A percentile compares a stretch with the other conserved stretches of the same genome.
Evolutionary conservation across 108 stramenopile species (phyloP).

Genomic region (Aurantiochytrium sp.): DNA sequence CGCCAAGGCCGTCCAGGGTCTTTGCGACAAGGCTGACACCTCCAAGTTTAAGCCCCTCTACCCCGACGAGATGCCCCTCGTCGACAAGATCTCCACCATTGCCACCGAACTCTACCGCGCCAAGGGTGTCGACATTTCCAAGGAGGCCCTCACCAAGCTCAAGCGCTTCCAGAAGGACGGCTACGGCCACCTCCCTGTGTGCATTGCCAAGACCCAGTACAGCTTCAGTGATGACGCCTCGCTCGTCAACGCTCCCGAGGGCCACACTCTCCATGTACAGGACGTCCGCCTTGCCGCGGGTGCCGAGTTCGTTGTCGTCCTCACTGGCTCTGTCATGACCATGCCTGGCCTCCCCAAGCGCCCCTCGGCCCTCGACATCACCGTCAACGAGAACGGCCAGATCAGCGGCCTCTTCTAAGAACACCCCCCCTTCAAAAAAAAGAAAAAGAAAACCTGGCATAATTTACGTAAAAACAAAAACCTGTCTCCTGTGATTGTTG

Average conservation of each 20-base stretch:
- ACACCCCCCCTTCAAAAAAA: too few species aligned
- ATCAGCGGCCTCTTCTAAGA: constrained; percentile 14
- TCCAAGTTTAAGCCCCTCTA: constrained; percentile 15
- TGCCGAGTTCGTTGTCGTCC: constrained; percentile 11
- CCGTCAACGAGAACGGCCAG: constrained; percentile 12
- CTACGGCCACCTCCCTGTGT: constrained; percentile 12
- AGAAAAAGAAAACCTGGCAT: too few species aligned
- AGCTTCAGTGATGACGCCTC: constrained; percentile 4
- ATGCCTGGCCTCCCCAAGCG: constrained; percentile 18
- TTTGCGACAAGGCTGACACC: background rate
- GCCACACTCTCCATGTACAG: constrained; percentile 6
- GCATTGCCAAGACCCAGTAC: constrained; percentile 22
- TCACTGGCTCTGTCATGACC: constrained; percentile 10
- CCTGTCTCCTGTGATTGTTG: background rate
- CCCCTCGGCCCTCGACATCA: constrained; percentile 14
- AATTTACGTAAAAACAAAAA: too few species aligned
- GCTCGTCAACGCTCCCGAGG: background rate
- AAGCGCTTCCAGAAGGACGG: background rate
- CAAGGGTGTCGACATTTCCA: background rate
- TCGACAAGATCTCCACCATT: background rate
- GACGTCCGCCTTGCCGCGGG: constrained; percentile 1
- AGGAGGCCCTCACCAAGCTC: background rate
- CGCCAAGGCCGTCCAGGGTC: background rate
- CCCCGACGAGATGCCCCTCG: background rate
- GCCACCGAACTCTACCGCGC: constrained; percentile 1